Evolutionary conservation across 148 eudicot genomes (phyloP).

Genomic region (Gaultheria prostrata): DNA sequence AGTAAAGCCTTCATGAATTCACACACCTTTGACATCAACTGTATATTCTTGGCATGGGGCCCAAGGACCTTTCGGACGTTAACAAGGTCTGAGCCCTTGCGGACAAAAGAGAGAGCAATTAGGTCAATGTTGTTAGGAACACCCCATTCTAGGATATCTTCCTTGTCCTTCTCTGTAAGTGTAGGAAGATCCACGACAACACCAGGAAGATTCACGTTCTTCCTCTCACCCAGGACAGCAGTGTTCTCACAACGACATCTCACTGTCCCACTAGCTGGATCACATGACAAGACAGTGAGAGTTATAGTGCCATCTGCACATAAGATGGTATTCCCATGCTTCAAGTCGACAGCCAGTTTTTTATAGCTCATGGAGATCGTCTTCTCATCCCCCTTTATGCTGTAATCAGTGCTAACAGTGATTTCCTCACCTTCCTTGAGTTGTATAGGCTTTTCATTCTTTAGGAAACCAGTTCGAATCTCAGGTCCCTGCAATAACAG

Average conservation of each 20-base stretch:
- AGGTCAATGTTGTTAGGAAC: constrained; percentile 70
- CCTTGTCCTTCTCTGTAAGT: constrained; percentile 67
- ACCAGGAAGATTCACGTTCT: constrained; percentile 75
- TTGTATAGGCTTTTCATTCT: constrained; percentile 59
- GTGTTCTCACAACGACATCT: constrained; percentile 67
- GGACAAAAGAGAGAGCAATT: constrained; percentile 74
- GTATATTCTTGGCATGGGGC: constrained; percentile 50
- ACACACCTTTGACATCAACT: constrained; percentile 64
- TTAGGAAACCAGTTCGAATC: constrained; percentile 71
- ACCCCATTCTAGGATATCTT: constrained; percentile 70
- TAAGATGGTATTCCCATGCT: constrained; percentile 58
- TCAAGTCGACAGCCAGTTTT: constrained; percentile 59
- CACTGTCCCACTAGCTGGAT: constrained; percentile 53
- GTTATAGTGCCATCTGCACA: constrained; percentile 75
- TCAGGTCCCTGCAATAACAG: constrained; percentile 58
- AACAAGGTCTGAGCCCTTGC: constrained; percentile 75
- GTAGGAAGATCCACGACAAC: constrained; percentile 73
- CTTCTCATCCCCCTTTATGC: constrained; percentile 46
- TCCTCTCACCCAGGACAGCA: constrained; percentile 58
- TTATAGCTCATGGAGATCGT: constrained; percentile 66
- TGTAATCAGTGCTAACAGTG: constrained; percentile 50
- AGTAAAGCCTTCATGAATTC: background rate
- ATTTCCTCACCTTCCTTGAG: constrained; percentile 64
- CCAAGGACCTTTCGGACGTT: constrained; percentile 66
- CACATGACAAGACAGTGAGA: constrained; percentile 61